These are phyloP conservation scores for Daldinia caldariorum DNA, from an alignment of 495 filamentous ascomycete genomes.

Conservation along the genomic window DNA sequence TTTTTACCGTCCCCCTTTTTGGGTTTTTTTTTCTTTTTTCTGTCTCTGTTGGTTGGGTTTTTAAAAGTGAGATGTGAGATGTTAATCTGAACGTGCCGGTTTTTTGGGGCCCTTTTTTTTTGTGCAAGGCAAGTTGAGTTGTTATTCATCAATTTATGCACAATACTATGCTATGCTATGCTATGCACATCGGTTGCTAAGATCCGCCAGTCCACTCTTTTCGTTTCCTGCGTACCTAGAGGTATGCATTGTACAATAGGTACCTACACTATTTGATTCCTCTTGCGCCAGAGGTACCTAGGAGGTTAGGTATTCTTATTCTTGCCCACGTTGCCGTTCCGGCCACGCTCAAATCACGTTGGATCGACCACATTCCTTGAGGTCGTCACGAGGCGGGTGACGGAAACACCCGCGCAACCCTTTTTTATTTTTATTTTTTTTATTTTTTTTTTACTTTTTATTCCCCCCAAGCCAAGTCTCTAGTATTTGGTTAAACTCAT, in stretches of 20 bases:
- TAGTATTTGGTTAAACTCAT: too few species aligned
- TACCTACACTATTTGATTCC: too few species aligned
- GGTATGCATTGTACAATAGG: too few species aligned
- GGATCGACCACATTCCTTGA: conserved; percentile 8
- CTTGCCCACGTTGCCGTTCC: conserved; percentile 7
- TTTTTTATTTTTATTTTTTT: too few species aligned
- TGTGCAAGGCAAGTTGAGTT: background rate
- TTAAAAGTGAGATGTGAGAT: background rate
- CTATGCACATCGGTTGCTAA: background rate
- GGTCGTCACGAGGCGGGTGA: background rate
- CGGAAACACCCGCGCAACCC: conserved; percentile 11
- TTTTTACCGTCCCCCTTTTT: conserved; percentile 11
- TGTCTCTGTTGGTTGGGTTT: background rate
- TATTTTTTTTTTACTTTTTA: too few species aligned
- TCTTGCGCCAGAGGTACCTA: background rate
- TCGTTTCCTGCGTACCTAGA: too few species aligned
- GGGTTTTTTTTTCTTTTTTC: background rate
- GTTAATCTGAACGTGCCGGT: too few species aligned
- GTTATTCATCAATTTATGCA: background rate
- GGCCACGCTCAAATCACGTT: conserved; percentile 8
- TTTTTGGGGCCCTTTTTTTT: too few species aligned
- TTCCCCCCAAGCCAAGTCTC: too few species aligned
- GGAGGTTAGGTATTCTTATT: too few species aligned
- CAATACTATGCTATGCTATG: background rate
- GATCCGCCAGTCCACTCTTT: background rate